Evolutionary conservation across 75 land plant species (phyloP).

Genomic region (Selaginella moellendorffii): DNA sequence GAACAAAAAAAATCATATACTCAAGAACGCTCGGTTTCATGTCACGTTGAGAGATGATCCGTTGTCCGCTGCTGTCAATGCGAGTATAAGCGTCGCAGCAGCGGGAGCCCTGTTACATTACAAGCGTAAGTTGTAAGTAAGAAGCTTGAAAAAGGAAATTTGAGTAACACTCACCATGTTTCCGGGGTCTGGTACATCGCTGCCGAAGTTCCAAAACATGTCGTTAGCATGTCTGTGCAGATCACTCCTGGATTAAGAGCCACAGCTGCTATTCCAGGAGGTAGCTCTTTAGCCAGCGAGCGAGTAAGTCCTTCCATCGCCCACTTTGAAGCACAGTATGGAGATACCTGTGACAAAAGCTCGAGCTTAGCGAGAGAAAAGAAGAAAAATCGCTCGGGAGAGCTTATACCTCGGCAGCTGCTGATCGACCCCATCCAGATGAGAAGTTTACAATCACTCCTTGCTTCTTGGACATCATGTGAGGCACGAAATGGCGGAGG

Average conservation of each 20-base stretch:
- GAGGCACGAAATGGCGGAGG: conserved; percentile 61
- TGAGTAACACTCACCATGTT: conserved; percentile 35
- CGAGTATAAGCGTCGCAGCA: conserved; percentile 59
- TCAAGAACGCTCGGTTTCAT: conserved; percentile 6
- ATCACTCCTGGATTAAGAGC: conserved; percentile 68
- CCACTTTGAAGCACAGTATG: conserved; percentile 87
- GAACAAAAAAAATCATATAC: too few relatives aligned
- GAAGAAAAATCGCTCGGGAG: not conserved
- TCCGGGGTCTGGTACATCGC: conserved; percentile 55
- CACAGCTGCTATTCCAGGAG: conserved; percentile 48
- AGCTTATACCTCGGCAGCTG: conserved; percentile 51
- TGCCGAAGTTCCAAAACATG: conserved; percentile 65
- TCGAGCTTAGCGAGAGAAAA: too few relatives aligned
- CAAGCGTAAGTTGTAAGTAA: not conserved
- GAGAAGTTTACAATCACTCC: conserved; percentile 73
- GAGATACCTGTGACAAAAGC: conserved; percentile 56
- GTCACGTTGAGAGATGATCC: conserved; percentile 56
- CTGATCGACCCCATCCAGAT: conserved; percentile 90
- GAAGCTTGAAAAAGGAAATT: not conserved
- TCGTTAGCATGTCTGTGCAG: conserved; percentile 55
- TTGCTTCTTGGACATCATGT: conserved; percentile 43
- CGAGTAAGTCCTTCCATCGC: conserved; percentile 61
- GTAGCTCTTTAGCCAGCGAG: conserved; percentile 63
- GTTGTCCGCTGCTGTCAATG: conserved; percentile 53
- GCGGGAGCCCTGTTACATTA: conserved; percentile 52